phyloP scores from a whole-genome alignment of 2,329 filamentous ascomycete genomes.

The Calonectria montana region DNA sequence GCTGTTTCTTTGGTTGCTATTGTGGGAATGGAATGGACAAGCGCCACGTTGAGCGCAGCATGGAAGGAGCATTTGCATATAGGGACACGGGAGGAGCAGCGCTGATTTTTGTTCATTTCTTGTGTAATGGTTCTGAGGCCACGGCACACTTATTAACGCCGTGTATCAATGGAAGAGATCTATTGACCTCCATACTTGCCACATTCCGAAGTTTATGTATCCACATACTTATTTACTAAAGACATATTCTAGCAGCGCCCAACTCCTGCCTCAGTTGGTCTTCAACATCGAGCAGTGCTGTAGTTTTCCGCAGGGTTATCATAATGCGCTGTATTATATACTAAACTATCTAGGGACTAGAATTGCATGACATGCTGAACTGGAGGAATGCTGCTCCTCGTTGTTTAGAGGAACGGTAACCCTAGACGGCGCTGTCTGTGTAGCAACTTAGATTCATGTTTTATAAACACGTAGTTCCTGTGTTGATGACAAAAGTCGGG shows the following conservation, averaged over 20 bases:
- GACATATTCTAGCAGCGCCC: too few relatives aligned
- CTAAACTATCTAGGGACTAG: too few relatives aligned
- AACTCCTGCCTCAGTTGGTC: too few relatives aligned
- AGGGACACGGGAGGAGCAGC: conserved; percentile 32
- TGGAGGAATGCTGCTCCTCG: too few relatives aligned
- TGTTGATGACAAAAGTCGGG: background rate
- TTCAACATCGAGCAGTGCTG: too few relatives aligned
- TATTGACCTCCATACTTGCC: background rate
- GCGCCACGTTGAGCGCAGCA: background rate
- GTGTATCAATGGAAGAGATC: background rate
- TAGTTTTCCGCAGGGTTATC: too few relatives aligned
- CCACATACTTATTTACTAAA: too few relatives aligned
- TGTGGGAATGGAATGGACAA: background rate
- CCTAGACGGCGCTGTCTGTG: too few relatives aligned
- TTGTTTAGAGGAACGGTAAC: too few relatives aligned
- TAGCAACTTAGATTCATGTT: background rate
- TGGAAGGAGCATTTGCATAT: conserved; percentile 40
- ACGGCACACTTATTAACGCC: background rate
- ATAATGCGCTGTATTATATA: too few relatives aligned
- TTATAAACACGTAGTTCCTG: background rate
- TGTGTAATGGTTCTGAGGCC: background rate
- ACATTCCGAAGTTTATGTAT: background rate
- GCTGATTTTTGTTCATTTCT: conserved; percentile 26
- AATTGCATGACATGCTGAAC: too few relatives aligned
- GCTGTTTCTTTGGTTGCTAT: background rate